Conservation (phyloP, 768 basidiomycete species). For the Amyloporia xantha region DNA sequence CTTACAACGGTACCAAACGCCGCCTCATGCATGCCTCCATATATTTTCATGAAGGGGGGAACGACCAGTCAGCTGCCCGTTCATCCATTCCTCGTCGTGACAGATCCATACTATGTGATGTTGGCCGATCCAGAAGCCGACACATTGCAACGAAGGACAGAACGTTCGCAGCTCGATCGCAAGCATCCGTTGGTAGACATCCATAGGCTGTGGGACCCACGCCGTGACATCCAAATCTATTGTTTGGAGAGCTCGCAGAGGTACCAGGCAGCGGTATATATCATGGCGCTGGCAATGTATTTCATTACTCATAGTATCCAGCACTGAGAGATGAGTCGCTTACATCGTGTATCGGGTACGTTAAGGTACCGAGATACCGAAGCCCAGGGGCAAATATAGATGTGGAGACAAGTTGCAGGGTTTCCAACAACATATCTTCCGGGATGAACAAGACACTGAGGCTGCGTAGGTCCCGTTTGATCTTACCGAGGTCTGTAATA, state of each 20-base stretch:
- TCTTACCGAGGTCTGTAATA: constrained; percentile 26
- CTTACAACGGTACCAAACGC: not conserved
- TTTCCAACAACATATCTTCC: constrained; percentile 25
- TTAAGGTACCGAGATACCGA: constrained; percentile 33
- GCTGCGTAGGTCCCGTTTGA: constrained; percentile 28
- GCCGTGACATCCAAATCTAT: constrained; percentile 32
- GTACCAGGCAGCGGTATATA: constrained; percentile 29
- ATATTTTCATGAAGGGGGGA: constrained; percentile 6
- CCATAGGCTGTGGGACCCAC: constrained; percentile 29
- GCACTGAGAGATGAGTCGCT: too few relatives aligned
- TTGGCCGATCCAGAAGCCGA: constrained; percentile 28
- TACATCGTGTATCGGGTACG: constrained; percentile 29
- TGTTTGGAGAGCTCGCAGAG: constrained; percentile 27
- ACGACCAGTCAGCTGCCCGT: constrained; percentile 9
- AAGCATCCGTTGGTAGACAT: constrained; percentile 29
- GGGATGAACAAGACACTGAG: constrained; percentile 30
- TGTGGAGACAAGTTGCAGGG: constrained; percentile 27
- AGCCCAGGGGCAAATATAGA: constrained; percentile 28
- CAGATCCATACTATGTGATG: constrained; percentile 20
- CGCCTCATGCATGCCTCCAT: constrained; percentile 12
- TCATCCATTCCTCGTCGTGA: constrained; percentile 19
- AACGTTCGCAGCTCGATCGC: constrained; percentile 34
- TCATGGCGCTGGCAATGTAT: constrained; percentile 1
- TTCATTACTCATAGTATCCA: too few relatives aligned
- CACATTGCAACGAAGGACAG: constrained; percentile 27